A percentile compares a stretch with the other conserved stretches of the same genome.
Conservation (phyloP, 768 basidiomycete genomes). For the Podaxis mareebaensis region DNA sequence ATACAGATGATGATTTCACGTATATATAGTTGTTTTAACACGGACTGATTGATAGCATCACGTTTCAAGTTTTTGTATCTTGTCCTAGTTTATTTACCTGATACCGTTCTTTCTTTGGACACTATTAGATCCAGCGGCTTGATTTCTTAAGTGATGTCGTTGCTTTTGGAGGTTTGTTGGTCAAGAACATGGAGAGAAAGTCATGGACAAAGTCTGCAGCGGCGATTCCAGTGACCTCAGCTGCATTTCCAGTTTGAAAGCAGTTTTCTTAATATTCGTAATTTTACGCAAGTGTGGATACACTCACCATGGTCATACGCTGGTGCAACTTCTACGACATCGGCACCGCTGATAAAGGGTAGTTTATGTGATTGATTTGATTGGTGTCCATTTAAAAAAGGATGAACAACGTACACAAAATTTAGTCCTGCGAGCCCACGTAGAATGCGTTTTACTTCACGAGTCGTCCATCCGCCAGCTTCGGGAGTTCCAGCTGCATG, state of each 20-base stretch:
- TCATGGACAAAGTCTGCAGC: constrained; percentile 72
- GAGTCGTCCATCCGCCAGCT: constrained; percentile 81
- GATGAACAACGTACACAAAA: constrained; percentile 59
- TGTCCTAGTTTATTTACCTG: not conserved
- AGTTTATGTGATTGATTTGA: not conserved
- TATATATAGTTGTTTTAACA: not conserved
- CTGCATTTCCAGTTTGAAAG: constrained; percentile 26
- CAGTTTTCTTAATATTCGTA: not conserved
- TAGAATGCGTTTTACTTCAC: constrained; percentile 79
- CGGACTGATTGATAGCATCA: not conserved
- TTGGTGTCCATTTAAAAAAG: not conserved
- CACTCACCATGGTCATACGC: constrained; percentile 67
- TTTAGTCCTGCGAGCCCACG: constrained; percentile 79
- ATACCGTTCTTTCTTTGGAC: not conserved
- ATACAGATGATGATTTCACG: not conserved
- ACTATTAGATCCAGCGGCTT: not conserved
- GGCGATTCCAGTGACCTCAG: constrained; percentile 68
- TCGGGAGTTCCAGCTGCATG: constrained; percentile 78
- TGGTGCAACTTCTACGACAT: constrained; percentile 74
- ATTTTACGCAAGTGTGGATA: not conserved
- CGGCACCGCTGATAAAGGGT: constrained; percentile 51
- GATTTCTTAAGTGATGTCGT: not conserved
- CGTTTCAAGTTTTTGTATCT: not conserved
- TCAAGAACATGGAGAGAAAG: constrained; percentile 57
- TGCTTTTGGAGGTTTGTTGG: constrained; percentile 8